A percentile compares a stretch with the other conserved stretches of the same genome.
These are phyloP conservation scores for Daldinia loculata DNA, from an alignment of 495 filamentous ascomycete species.

Conservation along the genomic window DNA sequence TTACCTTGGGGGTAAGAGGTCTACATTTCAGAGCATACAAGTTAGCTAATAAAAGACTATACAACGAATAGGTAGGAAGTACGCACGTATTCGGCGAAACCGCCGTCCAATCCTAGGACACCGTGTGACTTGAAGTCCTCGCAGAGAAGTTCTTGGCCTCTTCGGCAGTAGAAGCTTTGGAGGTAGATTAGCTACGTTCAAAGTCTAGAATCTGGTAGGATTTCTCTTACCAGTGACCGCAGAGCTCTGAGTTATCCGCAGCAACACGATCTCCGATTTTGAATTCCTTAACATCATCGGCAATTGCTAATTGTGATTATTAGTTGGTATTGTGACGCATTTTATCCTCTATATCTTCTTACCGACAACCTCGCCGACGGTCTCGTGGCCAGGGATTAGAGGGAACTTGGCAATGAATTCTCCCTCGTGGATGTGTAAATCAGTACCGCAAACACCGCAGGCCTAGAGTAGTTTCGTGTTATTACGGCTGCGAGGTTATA, in stretches of 20 bases:
- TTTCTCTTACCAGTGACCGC: conserved; percentile 63
- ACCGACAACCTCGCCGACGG: conserved; percentile 62
- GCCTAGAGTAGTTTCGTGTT: conserved; percentile 48
- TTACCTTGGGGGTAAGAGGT: conserved; percentile 64
- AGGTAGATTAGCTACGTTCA: conserved; percentile 9
- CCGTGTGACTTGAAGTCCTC: conserved; percentile 75
- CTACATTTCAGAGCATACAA: conserved; percentile 11
- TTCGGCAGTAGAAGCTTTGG: conserved; percentile 71
- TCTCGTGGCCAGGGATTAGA: conserved; percentile 61
- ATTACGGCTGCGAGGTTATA: conserved; percentile 9
- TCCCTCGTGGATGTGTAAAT: conserved; percentile 68
- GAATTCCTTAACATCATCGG: conserved; percentile 67
- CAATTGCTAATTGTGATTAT: conserved; percentile 22
- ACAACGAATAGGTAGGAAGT: conserved; percentile 43
- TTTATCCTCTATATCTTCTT: conserved; percentile 4
- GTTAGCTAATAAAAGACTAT: conserved; percentile 11
- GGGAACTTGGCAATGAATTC: conserved; percentile 53
- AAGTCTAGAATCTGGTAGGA: neutral
- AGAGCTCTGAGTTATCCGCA: conserved; percentile 69
- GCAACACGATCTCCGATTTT: conserved; percentile 71
- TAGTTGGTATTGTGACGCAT: neutral
- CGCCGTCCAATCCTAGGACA: conserved; percentile 67
- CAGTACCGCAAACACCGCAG: conserved; percentile 75
- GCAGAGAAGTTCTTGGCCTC: conserved; percentile 72
- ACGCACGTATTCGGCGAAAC: conserved; percentile 73